Evolutionary conservation across 768 basidiomycete genomes (phyloP).

Genomic region (Phlebiopsis flavidoalba): DNA sequence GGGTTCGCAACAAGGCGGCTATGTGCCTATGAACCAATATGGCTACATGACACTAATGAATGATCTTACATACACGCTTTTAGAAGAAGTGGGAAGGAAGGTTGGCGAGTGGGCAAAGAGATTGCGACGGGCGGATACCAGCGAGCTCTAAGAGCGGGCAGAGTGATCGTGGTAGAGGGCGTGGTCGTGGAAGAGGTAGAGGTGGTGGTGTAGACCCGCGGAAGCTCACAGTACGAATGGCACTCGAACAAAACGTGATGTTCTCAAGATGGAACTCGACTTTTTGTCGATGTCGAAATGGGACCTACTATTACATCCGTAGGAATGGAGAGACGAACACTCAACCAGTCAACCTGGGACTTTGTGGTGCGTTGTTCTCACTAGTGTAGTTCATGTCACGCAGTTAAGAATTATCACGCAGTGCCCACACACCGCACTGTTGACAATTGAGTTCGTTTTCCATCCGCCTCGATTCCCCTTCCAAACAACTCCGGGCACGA

Average conservation of each 20-base stretch:
- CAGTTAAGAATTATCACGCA: constrained; percentile 26
- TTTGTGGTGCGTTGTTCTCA: constrained; percentile 52
- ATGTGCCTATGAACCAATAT: constrained; percentile 80
- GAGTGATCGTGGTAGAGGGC: constrained; percentile 22
- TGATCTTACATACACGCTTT: constrained; percentile 80
- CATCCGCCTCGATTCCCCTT: constrained; percentile 45
- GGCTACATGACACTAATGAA: constrained; percentile 85
- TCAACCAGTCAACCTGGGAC: constrained; percentile 84
- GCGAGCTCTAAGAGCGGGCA: constrained; percentile 18
- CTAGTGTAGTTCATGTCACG: constrained; percentile 3
- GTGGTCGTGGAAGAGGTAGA: constrained; percentile 25
- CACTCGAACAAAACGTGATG: constrained; percentile 54
- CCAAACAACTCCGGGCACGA: constrained; percentile 31
- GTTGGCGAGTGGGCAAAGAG: constrained; percentile 68
- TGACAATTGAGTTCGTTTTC: constrained; percentile 74
- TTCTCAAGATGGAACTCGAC: constrained; percentile 65
- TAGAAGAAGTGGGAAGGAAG: constrained; percentile 78
- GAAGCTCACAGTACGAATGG: neutral
- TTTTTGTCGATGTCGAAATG: constrained; percentile 63
- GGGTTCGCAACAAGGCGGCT: constrained; percentile 69
- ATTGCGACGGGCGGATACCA: constrained; percentile 59
- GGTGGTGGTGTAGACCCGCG: constrained; percentile 18
- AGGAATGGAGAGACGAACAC: constrained; percentile 76
- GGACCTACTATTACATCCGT: constrained; percentile 70
- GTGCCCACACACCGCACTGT: constrained; percentile 59